These are phyloP conservation scores for Lichtheimia ornata DNA, from an alignment of 371 early-diverging fungal genomes.

Conservation along the genomic window DNA sequence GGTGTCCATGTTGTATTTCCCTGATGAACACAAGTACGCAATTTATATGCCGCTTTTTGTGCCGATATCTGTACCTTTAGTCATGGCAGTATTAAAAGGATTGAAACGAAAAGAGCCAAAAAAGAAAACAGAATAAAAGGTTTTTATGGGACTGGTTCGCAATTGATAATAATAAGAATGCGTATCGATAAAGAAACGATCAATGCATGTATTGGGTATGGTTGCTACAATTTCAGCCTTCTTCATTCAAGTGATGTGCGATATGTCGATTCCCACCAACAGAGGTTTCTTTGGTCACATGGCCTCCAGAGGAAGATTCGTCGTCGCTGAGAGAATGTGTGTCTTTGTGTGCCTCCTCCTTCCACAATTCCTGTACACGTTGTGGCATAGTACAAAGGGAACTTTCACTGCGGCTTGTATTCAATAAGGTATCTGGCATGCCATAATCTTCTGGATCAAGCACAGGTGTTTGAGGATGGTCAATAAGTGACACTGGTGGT, in stretches of 20 bases:
- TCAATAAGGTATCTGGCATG: not conserved
- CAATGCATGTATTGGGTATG: too few species aligned
- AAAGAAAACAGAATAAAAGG: not conserved
- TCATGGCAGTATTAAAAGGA: constrained; percentile 59
- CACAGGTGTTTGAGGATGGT: constrained; percentile 16
- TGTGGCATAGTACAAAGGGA: constrained; percentile 4
- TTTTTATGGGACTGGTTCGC: too few species aligned
- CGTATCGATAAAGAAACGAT: too few species aligned
- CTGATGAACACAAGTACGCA: constrained; percentile 95
- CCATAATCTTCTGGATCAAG: constrained; percentile 10
- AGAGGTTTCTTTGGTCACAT: not conserved
- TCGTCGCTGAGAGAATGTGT: not conserved
- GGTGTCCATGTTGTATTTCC: constrained; percentile 96
- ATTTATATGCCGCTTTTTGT: constrained; percentile 97
- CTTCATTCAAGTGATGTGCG: too few species aligned
- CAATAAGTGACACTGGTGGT: constrained; percentile 46
- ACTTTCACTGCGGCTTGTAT: constrained; percentile 7
- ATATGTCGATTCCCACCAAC: not conserved
- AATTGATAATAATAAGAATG: too few species aligned
- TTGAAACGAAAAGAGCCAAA: constrained; percentile 31
- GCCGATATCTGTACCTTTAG: constrained; percentile 80
- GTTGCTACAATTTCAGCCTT: too few species aligned
- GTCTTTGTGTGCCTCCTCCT: not conserved
- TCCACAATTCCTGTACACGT: constrained; percentile 6
- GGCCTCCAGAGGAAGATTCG: not conserved